A percentile compares a stretch with the other conserved stretches of the same genome.
phyloP scores from a whole-genome alignment of 768 basidiomycete genomes.

The Serendipita sp. region DNA sequence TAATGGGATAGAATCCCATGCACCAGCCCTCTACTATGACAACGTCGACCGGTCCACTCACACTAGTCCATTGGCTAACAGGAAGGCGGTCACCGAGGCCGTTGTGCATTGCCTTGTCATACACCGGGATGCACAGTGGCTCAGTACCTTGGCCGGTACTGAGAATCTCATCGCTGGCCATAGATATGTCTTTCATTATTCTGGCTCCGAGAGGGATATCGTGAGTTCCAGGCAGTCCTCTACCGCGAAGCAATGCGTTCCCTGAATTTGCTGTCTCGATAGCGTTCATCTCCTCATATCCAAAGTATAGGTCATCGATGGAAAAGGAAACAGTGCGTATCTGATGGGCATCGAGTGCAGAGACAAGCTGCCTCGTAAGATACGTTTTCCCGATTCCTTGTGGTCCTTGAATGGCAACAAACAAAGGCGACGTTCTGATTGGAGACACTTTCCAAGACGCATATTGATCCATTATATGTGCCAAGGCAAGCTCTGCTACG shows the following conservation, averaged over 20 bases:
- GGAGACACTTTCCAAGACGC: background rate
- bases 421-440: slow-evolving; percentile 33
- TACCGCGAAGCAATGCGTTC: slow-evolving; percentile 57
- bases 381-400: slow-evolving; percentile 91
- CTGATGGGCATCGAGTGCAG: slow-evolving; percentile 21
- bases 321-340: slow-evolving; percentile 50
- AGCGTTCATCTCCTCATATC: slow-evolving; percentile 39
- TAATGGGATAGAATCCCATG: slow-evolving; percentile 64
- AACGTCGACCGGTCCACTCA: slow-evolving; percentile 48
- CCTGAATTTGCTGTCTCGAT: slow-evolving; percentile 38
- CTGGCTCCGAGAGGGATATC: slow-evolving; percentile 50
- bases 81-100: slow-evolving; percentile 74
- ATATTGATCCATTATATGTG: background rate
- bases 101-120: slow-evolving; percentile 67
- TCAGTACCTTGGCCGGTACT: background rate
- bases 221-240: slow-evolving; percentile 91
- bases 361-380: slow-evolving; percentile 30
- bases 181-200: slow-evolving; percentile 34
- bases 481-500: background rate
- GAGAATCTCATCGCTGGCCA: slow-evolving; percentile 18
- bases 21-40: slow-evolving; percentile 96
- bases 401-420: slow-evolving; percentile 81
- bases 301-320: slow-evolving; percentile 75
- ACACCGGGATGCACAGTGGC: slow-evolving; percentile 47
- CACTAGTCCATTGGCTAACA: slow-evolving; percentile 24